Base-by-base conservation (phyloP, 352 stramenopile genomes). In the Phytophthora megakarya region DNA sequence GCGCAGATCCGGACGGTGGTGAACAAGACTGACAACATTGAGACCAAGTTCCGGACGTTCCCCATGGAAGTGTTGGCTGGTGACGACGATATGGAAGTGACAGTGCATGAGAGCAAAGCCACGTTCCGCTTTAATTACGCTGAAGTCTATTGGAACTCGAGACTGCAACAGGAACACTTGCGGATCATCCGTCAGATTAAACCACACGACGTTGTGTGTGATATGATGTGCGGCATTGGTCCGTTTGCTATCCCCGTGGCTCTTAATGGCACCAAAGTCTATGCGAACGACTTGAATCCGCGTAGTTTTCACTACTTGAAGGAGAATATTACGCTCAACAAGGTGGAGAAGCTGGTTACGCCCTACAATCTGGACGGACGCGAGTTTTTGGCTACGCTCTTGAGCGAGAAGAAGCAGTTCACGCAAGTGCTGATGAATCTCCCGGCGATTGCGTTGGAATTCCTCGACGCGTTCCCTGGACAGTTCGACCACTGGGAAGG, bases 361-460 rank as follows among this genome's bases (percentile, higher is more conserved):
- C 65, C 79, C 0, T 97, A 88, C 75, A 99, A 99, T 67, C 73
- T 97, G 44, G 96, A 98, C 72, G 97, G 85, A 15, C 86, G 97
- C n/a, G 85, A 83, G 16, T 98, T 98, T 56, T 65, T 98, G 45
- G 73, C 88, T 43, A 73, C 89, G 28, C 66, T 98, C 48, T 78
- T 83, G 13, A 81, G 44, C 4, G 76, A 83, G 40, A 85, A 74
- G 44, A 87, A 83, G 37, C 75, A 90, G 62, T 90, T 91, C 28
- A 77, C 88, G 44, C 96, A 99, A 65, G 91, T 98, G 25, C 81
- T 99, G 13, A 98, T 99, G 90, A 99, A 99, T 80, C 77, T 99
- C 46, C 97, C 97, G 7, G 92, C 92, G 10, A 93, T 90, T 42
- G 96, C 93, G 6, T 75, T 93, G 33, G 96, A 99, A 54, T 99